Evolutionary conservation across 768 basidiomycete species (phyloP).

Genomic region (Boletus vinaceobasis): DNA sequence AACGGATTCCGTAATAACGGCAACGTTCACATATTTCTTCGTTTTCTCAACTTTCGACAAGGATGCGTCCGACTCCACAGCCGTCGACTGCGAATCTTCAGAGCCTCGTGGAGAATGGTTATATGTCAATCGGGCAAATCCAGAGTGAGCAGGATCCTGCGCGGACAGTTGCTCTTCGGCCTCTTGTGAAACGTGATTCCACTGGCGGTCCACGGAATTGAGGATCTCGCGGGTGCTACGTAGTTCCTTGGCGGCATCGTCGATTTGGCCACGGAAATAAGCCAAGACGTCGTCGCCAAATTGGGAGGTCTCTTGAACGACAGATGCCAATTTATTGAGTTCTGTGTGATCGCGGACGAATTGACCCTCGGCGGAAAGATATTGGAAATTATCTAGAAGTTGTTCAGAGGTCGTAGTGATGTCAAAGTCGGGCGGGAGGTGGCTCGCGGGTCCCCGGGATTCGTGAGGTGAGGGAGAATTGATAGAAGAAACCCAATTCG

Average conservation of each 20-base stretch:
- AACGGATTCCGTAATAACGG: slow-evolving; percentile 19
- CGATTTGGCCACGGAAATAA: slow-evolving; percentile 51
- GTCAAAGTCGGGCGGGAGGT: slow-evolving; percentile 44
- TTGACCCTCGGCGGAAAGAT: slow-evolving; percentile 41
- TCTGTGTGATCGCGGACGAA: slow-evolving; percentile 38
- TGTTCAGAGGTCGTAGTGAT: slow-evolving; percentile 42
- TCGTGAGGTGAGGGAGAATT: slow-evolving; percentile 14
- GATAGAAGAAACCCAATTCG: slow-evolving; percentile 29
- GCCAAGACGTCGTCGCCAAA: slow-evolving; percentile 45
- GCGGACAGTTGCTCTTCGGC: slow-evolving; percentile 42
- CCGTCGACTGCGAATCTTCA: slow-evolving; percentile 61
- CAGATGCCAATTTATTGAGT: slow-evolving; percentile 41
- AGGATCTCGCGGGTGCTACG: slow-evolving; percentile 44
- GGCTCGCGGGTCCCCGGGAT: slow-evolving; percentile 33
- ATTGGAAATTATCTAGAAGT: slow-evolving; percentile 53
- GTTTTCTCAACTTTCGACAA: slow-evolving; percentile 14
- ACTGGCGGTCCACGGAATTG: slow-evolving; percentile 41
- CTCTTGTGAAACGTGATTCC: slow-evolving; percentile 42
- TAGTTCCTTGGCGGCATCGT: slow-evolving; percentile 50
- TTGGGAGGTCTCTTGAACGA: slow-evolving; percentile 47
- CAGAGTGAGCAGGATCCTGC: slow-evolving; percentile 3
- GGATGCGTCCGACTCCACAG: slow-evolving; percentile 32
- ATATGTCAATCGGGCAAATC: slow-evolving; percentile 14
- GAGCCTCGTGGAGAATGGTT: slow-evolving; percentile 54
- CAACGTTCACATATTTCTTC: slow-evolving; percentile 17